Evolutionary conservation across 116 monocot genomes (phyloP), one percentile per base, ranked within the genome.

Genomic region (Iris pallida): DNA sequence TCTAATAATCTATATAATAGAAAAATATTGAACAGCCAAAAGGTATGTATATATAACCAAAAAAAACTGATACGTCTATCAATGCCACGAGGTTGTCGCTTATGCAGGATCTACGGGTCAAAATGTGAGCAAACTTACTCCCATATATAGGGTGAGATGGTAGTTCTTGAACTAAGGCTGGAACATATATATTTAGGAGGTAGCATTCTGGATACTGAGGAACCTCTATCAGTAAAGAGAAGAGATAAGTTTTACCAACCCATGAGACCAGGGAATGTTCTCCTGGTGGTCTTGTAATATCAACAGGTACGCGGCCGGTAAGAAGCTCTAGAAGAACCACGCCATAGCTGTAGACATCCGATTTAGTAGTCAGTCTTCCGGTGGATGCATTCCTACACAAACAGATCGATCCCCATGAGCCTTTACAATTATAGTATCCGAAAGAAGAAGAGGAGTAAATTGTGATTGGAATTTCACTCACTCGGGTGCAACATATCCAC

Each of bases 311-410:
- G 6, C 89, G 72, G 0, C 93, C 89, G 1, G 93, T 93, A 43
- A 93, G 58, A 56, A 93, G 81, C 75, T 93, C 80, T 5, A 93
- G 76, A 61, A 93, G 83, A 30, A 89, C 89, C 19, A 89, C 84
- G 0, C 93, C 93, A 64, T 86, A 93, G 49, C 93, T 86, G 67
- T 93, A 93, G 45, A 93, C 93, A 76, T 93, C 93, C 54, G 93
- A 93, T 66, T 93, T 93, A 0, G 86, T 89, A 5, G 93, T 93
- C 71, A 93, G 64, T 57, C 75, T 93, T 1, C 89, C 89, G 0
- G 84, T 86, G 18, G 81, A 82, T 12, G 86, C 89, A 72, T 93
- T 86, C 78, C 92, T 92, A 57, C 70, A 81, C 41, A 18, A 53
- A 42, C 44, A 42, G 52, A 20, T 52, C 48, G 8, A 42, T 42